phyloP scores from a whole-genome alignment of 352 stramenopile genomes.

The Globisporangium echinulatum region DNA sequence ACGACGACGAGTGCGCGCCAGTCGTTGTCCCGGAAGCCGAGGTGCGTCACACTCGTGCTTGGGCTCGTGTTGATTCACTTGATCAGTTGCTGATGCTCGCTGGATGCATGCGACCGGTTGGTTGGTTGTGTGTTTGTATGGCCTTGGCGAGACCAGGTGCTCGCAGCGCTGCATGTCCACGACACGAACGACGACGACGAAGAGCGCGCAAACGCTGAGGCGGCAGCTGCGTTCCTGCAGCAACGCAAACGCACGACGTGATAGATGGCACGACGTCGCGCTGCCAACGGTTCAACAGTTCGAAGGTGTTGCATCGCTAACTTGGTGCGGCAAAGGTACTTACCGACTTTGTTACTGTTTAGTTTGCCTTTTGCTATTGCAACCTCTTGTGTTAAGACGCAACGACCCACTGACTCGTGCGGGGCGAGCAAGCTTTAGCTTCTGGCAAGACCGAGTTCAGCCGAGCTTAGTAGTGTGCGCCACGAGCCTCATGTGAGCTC shows the following conservation, averaged over 20 bases:
- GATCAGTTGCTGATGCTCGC: neutral
- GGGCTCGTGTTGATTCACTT: too few species aligned
- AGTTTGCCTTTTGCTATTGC: too few species aligned
- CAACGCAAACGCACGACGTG: neutral
- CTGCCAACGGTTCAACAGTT: neutral
- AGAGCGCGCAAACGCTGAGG: constrained; percentile 8
- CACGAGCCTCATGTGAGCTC: too few species aligned
- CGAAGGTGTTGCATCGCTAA: neutral
- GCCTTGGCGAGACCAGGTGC: neutral
- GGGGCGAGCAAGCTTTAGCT: too few species aligned
- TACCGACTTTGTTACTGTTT: too few species aligned
- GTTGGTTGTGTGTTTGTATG: too few species aligned
- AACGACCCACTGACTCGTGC: too few species aligned
- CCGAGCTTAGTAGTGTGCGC: too few species aligned
- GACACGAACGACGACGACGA: neutral
- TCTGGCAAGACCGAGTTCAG: too few species aligned
- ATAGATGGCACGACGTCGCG: neutral
- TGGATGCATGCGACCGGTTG: neutral
- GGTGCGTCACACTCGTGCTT: constrained; percentile 13
- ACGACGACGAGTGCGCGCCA: constrained; percentile 43
- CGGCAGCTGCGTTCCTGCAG: constrained; percentile 9
- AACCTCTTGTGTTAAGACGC: too few species aligned
- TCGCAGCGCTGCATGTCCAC: neutral
- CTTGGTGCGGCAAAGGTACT: too few species aligned
- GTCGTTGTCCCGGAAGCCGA: constrained; percentile 35